These are phyloP conservation scores for Floccularia luteovirens DNA, from an alignment of 768 basidiomycete species.

Conservation along the genomic window DNA sequence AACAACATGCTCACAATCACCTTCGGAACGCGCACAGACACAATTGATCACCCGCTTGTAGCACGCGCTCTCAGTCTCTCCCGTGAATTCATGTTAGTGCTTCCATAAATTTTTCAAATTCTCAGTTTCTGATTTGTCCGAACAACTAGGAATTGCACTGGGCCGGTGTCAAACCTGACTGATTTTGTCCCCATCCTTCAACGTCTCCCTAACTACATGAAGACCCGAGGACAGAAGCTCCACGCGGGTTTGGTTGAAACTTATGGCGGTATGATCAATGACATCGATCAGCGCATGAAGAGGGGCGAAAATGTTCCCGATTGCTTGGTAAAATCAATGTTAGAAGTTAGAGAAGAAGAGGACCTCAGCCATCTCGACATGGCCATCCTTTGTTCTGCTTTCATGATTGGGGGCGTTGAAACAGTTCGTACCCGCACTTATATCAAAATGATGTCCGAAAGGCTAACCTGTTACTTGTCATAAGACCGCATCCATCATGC, in stretches of 20 bases:
- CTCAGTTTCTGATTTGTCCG: background rate
- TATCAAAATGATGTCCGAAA: background rate
- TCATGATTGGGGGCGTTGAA: conserved; percentile 39
- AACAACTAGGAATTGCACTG: conserved; percentile 26
- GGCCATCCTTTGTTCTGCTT: conserved; percentile 29
- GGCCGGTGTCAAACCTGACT: conserved; percentile 34
- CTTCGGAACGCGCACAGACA: conserved; percentile 33
- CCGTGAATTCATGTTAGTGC: conserved; percentile 36
- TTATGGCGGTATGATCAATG: conserved; percentile 29
- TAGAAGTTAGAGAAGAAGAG: conserved; percentile 24
- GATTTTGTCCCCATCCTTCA: conserved; percentile 39
- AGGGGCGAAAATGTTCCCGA: conserved; percentile 30
- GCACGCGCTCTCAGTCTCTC: conserved; percentile 25
- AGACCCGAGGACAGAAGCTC: conserved; percentile 27
- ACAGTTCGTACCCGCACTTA: conserved; percentile 15
- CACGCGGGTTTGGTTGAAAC: conserved; percentile 27
- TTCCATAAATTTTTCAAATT: background rate
- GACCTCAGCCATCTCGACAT: conserved; percentile 29
- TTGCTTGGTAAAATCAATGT: conserved; percentile 31
- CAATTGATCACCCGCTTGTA: conserved; percentile 28
- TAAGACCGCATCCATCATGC: conserved; percentile 28
- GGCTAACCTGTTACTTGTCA: background rate
- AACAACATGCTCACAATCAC: conserved; percentile 39
- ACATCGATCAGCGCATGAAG: conserved; percentile 26
- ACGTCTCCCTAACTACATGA: conserved; percentile 27